Percentiles rank a stretch among this genome's conserved stretches.
Conservation (phyloP, 495 filamentous ascomycete genomes). For the Trichoderma parareesei region DNA sequence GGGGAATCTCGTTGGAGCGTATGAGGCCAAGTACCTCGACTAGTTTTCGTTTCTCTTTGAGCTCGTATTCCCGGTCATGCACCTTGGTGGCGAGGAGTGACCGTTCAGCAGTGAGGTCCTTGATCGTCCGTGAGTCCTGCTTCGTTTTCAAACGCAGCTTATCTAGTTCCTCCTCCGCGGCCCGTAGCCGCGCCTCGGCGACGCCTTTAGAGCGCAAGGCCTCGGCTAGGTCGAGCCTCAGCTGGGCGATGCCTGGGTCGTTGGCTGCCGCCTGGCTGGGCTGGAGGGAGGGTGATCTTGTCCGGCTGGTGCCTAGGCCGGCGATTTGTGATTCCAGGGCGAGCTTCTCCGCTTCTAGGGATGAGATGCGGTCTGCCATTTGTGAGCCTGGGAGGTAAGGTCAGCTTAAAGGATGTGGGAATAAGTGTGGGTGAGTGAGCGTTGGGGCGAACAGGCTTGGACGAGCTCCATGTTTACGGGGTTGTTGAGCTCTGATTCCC, state of each 20-base stretch:
- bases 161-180: constrained; percentile 51
- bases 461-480: constrained; percentile 38
- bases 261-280: constrained; percentile 24
- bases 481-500: constrained; percentile 33
- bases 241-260: constrained; percentile 32
- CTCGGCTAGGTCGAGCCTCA: constrained; percentile 58
- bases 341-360: constrained; percentile 45
- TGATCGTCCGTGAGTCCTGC: constrained; percentile 49
- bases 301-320: constrained; percentile 16
- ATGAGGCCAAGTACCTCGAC: constrained; percentile 49
- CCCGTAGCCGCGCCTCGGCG: constrained; percentile 52
- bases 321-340: constrained; percentile 21
- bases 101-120: constrained; percentile 54
- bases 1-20: neutral
- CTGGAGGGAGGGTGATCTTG: constrained; percentile 15
- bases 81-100: constrained; percentile 51
- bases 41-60: constrained; percentile 71
- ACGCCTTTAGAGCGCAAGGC: constrained; percentile 65
- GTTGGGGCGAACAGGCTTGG: constrained; percentile 32
- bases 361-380: constrained; percentile 58
- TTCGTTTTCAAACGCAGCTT: constrained; percentile 49
- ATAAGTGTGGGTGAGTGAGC: constrained; percentile 3
- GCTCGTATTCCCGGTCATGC: constrained; percentile 77
- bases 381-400: constrained; percentile 47
- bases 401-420: constrained; percentile 16